These are phyloP conservation scores for Microstegium vimineum DNA, from an alignment of 176 grass and related monocot species.

Conservation along the genomic window DNA sequence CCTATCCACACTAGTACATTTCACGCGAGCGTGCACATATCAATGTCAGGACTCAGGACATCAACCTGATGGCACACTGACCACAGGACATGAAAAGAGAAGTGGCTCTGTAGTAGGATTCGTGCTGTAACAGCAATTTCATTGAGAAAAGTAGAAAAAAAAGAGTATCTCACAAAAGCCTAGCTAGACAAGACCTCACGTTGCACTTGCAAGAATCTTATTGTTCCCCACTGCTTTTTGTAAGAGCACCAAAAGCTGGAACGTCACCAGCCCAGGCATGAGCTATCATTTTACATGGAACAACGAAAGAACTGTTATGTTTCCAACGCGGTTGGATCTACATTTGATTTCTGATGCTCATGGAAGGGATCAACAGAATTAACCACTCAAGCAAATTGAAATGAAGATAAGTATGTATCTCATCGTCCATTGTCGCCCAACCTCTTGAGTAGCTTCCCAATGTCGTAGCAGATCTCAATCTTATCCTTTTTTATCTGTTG, in stretches of 20 bases:
- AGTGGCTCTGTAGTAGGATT: constrained; percentile 34
- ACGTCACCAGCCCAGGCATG: constrained; percentile 7
- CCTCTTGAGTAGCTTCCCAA: constrained; percentile 47
- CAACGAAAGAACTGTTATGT: neutral
- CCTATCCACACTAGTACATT: constrained; percentile 1
- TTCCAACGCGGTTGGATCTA: neutral
- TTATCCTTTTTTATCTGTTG: constrained; percentile 55
- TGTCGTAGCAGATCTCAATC: constrained; percentile 42
- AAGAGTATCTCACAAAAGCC: constrained; percentile 3
- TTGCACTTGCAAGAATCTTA: constrained; percentile 23
- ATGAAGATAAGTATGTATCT: constrained; percentile 10
- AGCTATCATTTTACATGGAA: constrained; percentile 9
- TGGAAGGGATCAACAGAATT: neutral
- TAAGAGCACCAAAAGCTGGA: constrained; percentile 30
- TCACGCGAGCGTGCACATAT: constrained; percentile 24
- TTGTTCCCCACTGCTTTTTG: constrained; percentile 17
- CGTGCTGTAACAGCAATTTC: constrained; percentile 38
- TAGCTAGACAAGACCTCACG: constrained; percentile 38
- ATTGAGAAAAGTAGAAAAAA: constrained; percentile 6
- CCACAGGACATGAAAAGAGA: constrained; percentile 20
- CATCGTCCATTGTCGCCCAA: constrained; percentile 32
- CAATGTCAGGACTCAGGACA: constrained; percentile 25
- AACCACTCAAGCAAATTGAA: neutral
- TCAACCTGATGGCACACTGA: constrained; percentile 39
- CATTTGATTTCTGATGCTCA: constrained; percentile 11